Conservation (phyloP, 257 asterid genomes). For the Schizonepeta tenuifolia region DNA sequence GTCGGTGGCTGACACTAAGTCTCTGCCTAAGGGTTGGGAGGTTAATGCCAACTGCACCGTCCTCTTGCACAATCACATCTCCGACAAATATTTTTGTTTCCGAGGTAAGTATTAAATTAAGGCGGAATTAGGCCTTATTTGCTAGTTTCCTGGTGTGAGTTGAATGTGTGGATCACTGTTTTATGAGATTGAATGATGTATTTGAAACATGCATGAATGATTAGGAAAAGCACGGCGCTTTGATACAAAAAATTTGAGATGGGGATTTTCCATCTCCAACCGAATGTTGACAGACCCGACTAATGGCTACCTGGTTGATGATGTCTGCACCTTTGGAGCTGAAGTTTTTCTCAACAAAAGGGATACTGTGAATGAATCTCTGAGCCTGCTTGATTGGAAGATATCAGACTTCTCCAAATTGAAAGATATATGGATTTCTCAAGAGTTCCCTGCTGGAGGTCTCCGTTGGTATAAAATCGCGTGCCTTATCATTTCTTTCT, state of each 20-base stretch:
- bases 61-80: constrained; percentile 28
- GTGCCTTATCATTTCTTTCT: background rate
- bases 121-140: background rate
- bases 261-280: background rate
- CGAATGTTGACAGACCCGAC: background rate
- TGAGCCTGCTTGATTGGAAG: constrained; percentile 10
- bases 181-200: background rate
- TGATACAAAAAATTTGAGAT: background rate
- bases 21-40: constrained; percentile 25
- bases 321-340: background rate
- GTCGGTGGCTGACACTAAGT: background rate
- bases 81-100: constrained; percentile 23
- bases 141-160: background rate
- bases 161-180: no score
- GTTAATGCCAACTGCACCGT: constrained; percentile 25
- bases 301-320: background rate
- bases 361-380: background rate
- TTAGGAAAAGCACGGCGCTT: constrained; percentile 18
- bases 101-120: constrained; percentile 8
- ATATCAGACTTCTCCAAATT: background rate
- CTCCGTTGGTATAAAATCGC: background rate
- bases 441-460: constrained; percentile 7
- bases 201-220: background rate
- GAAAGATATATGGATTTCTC: background rate
- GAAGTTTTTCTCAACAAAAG: background rate